Conservation (phyloP, 148 eudicot genomes). For the Persicaria tinctoria region DNA sequence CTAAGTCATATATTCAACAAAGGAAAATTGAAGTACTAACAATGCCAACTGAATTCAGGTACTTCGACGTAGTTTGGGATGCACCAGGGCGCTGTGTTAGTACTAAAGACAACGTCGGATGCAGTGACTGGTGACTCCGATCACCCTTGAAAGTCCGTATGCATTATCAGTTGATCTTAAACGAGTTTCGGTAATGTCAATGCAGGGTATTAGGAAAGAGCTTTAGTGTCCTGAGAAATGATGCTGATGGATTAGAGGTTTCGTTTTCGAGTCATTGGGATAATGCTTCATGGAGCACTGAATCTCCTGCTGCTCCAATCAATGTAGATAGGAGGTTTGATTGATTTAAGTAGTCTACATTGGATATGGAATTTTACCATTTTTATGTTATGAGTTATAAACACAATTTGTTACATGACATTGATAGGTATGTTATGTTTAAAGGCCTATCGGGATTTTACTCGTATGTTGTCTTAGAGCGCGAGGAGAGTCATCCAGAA, state of each 20-base stretch:
- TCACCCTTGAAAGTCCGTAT: not conserved
- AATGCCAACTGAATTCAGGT: slow-evolving; percentile 22
- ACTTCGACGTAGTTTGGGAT: slow-evolving; percentile 39
- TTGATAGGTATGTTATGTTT: slow-evolving; percentile 37
- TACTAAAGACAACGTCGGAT: not conserved
- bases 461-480: slow-evolving; percentile 38
- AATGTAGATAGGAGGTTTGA: slow-evolving; percentile 48
- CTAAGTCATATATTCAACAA: not conserved
- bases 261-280: slow-evolving; percentile 45
- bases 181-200: not conserved
- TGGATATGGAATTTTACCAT: not conserved
- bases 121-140: slow-evolving; percentile 23
- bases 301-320: slow-evolving; percentile 25
- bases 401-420: not conserved
- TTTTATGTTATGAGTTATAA: not conserved
- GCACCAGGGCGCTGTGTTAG: not conserved
- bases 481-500: slow-evolving; percentile 27
- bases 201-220: slow-evolving; percentile 44
- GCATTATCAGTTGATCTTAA: not conserved
- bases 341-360: not conserved
- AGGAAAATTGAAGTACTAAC: not conserved
- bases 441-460: slow-evolving; percentile 44
- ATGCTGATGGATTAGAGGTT: slow-evolving; percentile 46
- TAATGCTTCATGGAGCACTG: slow-evolving; percentile 20
- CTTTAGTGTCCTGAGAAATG: slow-evolving; percentile 31